Percentiles rank a stretch among this genome's conserved stretches.
Evolutionary conservation across 148 eudicot species (phyloP).

Genomic region (Silene conica): DNA sequence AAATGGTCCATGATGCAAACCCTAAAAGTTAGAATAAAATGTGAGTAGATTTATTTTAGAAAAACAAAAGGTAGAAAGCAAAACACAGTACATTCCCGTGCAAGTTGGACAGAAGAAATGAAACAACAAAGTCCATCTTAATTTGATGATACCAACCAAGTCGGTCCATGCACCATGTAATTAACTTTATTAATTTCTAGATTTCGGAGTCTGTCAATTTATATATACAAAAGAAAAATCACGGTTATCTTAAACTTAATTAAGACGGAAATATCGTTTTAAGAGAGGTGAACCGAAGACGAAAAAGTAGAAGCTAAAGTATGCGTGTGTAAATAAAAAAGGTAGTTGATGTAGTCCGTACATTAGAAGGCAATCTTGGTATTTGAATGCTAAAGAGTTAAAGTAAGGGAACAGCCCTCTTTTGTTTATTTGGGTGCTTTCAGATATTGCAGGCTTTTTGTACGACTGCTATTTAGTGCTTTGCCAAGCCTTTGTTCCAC

Average conservation of each 20-base stretch:
- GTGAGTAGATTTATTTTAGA: no score
- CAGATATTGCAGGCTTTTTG: conserved; percentile 14
- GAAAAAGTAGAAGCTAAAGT: no score
- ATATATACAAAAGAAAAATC: no score
- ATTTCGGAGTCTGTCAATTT: neutral
- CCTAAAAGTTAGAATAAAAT: no score
- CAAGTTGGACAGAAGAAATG: conserved; percentile 18
- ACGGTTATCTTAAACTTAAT: no score
- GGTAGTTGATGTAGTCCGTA: neutral
- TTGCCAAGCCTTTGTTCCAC: neutral
- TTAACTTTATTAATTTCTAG: neutral
- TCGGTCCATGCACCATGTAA: conserved; percentile 23
- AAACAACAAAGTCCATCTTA: conserved; percentile 7
- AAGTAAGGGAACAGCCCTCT: conserved; percentile 4
- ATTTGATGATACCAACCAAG: conserved; percentile 23
- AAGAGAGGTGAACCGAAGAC: no score
- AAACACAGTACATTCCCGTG: neutral
- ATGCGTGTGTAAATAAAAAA: neutral
- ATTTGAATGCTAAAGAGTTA: conserved; percentile 22
- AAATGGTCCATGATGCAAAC: no score
- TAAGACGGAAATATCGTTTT: neutral
- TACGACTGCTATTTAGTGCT: no score
- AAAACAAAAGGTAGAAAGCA: no score
- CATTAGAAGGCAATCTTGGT: conserved; percentile 22
- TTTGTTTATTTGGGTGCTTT: neutral